Base-by-base conservation (phyloP, 2,329 filamentous ascomycete genomes). In the Aspergillus caelatus region DNA sequence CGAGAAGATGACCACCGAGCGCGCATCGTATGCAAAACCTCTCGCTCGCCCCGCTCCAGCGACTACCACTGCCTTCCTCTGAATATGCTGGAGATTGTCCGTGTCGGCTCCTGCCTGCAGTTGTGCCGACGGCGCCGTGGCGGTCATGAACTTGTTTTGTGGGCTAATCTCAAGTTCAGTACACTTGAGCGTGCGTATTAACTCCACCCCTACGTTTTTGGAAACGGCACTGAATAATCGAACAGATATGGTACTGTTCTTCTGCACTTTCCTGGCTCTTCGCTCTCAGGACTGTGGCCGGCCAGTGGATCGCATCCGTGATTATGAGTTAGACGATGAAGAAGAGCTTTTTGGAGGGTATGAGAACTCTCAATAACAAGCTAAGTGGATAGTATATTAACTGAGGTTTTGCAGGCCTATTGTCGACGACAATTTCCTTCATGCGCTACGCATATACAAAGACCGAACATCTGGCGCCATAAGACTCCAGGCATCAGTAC, bases 241-340 rank as follows among this genome's bases (percentile, higher is more conserved):
- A 34, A 4, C 53, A 85, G 83, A 80, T 55, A 83, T 88, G 81
- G 83, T 86, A 3, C 71, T 86, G 1, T 87, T 88, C 73, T 86
- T 85, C 71, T 84, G 81, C 65, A 83, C 83, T 0, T 83, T 87
- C 61, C 72, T 87, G 11, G 85, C 85, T 0, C 81, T 88, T 74
- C 86, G 87, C 65, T 80, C 81, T 10, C 85, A 88, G 68, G 86
- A 88, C 69, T 72, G 75, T 21, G 76, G 74, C 26, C 74, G 71
- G 34, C 79, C 75, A 6, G 75, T 78, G 34, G 73, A 72, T 23
- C 72, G 73, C 3, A 77, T 84, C 16, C 79, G 83, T 53, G 82
- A 86, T 61, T 80, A 81, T 61, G 83, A 85, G 66, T 75, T 86
- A n/a, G 75, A 74, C 3, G 77, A 77, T 1, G 82, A 85, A 65